These are phyloP conservation scores for Suillus fuscotomentosus DNA, from an alignment of 768 basidiomycete species.

Conservation along the genomic window DNA sequence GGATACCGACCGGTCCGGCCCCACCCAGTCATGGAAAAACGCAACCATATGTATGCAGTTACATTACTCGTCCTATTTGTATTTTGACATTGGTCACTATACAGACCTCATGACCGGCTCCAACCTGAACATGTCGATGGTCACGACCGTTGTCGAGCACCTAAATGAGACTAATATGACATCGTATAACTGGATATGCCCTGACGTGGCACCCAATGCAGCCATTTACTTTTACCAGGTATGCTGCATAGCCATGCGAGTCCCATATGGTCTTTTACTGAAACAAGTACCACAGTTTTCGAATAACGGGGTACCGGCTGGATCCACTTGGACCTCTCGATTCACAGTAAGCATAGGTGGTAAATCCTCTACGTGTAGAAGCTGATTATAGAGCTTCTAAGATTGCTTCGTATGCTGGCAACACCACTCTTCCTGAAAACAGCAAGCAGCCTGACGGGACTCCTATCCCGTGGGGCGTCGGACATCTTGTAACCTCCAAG, in stretches of 20 bases:
- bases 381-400: constrained; percentile 5
- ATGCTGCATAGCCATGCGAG: background rate
- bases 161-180: constrained; percentile 35
- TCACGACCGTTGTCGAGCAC: constrained; percentile 26
- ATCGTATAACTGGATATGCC: constrained; percentile 37
- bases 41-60: constrained; percentile 33
- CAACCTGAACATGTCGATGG: constrained; percentile 33
- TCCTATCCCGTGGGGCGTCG: constrained; percentile 36
- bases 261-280: background rate
- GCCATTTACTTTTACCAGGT: constrained; percentile 43
- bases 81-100: background rate
- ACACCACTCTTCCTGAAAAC: constrained; percentile 24
- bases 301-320: constrained; percentile 21
- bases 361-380: background rate
- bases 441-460: constrained; percentile 34
- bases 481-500: constrained; percentile 12
- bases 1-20: constrained; percentile 20
- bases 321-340: constrained; percentile 36
- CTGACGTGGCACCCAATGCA: constrained; percentile 35
- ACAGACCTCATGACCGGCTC: constrained; percentile 40
- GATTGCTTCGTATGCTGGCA: constrained; percentile 35
- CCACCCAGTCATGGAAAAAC: constrained; percentile 33
- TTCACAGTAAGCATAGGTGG: constrained; percentile 31
- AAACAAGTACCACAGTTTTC: constrained; percentile 23
- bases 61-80: background rate